Evolutionary conservation across 2,329 filamentous ascomycete species (phyloP).

Genomic region (Teratosphaeria destructans): DNA sequence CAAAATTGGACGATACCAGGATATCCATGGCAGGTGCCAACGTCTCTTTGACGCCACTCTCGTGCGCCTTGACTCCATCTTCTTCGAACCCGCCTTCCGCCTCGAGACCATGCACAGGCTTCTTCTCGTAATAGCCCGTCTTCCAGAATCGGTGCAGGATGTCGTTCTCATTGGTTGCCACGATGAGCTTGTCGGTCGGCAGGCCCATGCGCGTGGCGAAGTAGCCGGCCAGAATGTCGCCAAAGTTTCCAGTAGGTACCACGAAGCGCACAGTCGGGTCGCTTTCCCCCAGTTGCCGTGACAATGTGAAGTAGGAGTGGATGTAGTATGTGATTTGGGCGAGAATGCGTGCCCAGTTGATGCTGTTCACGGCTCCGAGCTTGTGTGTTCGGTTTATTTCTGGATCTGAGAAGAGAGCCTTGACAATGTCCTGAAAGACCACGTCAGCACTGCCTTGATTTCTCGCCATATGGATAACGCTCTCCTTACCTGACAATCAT

Average conservation of each 20-base stretch:
- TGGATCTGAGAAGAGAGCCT: slow-evolving; percentile 78
- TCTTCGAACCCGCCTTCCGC: slow-evolving; percentile 45
- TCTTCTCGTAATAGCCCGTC: slow-evolving; percentile 81
- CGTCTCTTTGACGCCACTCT: slow-evolving; percentile 76
- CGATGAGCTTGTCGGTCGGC: slow-evolving; percentile 75
- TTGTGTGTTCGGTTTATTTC: slow-evolving; percentile 73
- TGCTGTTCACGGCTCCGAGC: slow-evolving; percentile 89
- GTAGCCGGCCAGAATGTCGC: slow-evolving; percentile 86
- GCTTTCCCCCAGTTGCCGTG: slow-evolving; percentile 49
- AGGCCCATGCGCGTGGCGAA: slow-evolving; percentile 87
- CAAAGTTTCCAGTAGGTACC: slow-evolving; percentile 93
- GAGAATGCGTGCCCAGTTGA: slow-evolving; percentile 91
- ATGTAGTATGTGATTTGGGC: slow-evolving; percentile 98
- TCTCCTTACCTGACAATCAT: slow-evolving; percentile 70
- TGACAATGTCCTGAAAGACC: slow-evolving; percentile 69
- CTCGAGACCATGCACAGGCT: slow-evolving; percentile 48
- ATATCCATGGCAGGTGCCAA: slow-evolving; percentile 97
- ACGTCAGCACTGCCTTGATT: background rate
- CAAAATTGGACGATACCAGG: slow-evolving; percentile 90
- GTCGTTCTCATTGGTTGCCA: slow-evolving; percentile 96
- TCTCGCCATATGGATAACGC: background rate
- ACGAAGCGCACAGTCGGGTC: slow-evolving; percentile 69
- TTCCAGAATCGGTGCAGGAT: slow-evolving; percentile 94
- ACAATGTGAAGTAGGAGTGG: slow-evolving; percentile 79
- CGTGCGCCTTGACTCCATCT: slow-evolving; percentile 52